These are phyloP conservation scores for Gymnopilus dilepis DNA, from an alignment of 768 basidiomycete species.

Conservation along the genomic window DNA sequence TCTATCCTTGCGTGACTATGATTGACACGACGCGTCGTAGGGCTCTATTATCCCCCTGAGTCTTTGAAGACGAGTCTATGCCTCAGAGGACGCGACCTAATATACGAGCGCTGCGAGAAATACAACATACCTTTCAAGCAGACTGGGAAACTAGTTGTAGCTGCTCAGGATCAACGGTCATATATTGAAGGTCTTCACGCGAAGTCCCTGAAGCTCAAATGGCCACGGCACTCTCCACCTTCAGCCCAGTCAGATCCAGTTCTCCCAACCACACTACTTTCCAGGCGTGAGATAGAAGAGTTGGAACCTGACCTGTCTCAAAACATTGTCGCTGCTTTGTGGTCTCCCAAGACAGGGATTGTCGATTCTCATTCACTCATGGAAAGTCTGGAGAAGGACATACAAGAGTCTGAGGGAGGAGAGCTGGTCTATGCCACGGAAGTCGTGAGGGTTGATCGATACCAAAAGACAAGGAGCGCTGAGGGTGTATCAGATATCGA, in stretches of 20 bases:
- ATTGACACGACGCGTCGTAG: conserved; percentile 39
- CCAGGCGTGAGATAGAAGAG: conserved; percentile 65
- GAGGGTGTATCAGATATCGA: conserved; percentile 31
- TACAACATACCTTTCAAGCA: conserved; percentile 71
- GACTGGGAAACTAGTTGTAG: conserved; percentile 91
- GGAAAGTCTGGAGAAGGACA: conserved; percentile 82
- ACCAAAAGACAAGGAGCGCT: conserved; percentile 31
- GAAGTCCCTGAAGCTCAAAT: conserved; percentile 60
- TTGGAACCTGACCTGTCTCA: conserved; percentile 85
- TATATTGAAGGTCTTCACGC: conserved; percentile 75
- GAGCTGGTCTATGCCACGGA: conserved; percentile 79
- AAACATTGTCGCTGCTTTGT: conserved; percentile 74
- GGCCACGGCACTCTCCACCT: conserved; percentile 48
- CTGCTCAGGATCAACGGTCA: conserved; percentile 61
- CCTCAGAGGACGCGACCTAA: conserved; percentile 81
- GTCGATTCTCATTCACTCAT: conserved; percentile 87
- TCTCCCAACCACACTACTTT: conserved; percentile 71
- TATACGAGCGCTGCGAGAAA: conserved; percentile 76
- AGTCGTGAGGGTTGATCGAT: conserved; percentile 86
- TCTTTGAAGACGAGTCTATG: conserved; percentile 90
- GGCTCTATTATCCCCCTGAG: conserved; percentile 81
- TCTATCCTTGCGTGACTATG: neutral
- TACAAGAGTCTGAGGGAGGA: conserved; percentile 69
- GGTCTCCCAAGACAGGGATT: conserved; percentile 89
- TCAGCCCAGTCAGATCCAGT: conserved; percentile 36